Evolutionary conservation across 352 stramenopile species (phyloP), one percentile per base, ranked within the genome.

Genomic region (Globisporangium cederbergense): DNA sequence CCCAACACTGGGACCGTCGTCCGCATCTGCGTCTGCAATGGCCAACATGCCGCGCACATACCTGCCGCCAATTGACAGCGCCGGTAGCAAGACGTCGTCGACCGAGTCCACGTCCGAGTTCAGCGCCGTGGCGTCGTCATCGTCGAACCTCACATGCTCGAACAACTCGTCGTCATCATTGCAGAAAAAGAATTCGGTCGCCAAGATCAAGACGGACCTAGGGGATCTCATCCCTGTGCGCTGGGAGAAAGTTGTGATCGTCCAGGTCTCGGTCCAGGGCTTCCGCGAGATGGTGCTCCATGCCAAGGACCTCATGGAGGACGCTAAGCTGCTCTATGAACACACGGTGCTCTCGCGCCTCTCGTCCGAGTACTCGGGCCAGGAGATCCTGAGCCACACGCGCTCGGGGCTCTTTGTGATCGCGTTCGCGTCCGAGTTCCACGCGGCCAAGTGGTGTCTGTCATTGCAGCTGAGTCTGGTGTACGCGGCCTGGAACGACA

Each of bases 401-500:
- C 64, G 82, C 10, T 90, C 82, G 13, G 87, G 85, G 0, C 76
- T 94, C 1, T 95, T 94, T 64, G 79, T 93, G 42, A 91, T 95
- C 66, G 85, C 83, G 0, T 95, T 95, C 53, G 72, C 80, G 10
- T 93, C 87, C 9, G 87, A 95, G 63, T 95, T 93, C 64, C 85
- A 95, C 58, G 87, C 87, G 0, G 87, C 87, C 58, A 92, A 93
- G 71, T 95, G 87, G 87, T 95, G 87, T 66, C 66, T 95, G 0
- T 93, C 87, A 20, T 70, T 95, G 53, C 87, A 95, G 64, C 70
- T 95, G 8, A 92, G 85, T 64, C 60, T 95, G 7, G 85, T 95
- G 20, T 95, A 94, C 57, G 87, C 87, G 1, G 85, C 87, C 11
- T 95, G 87, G 87, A 94, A 93, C 56, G 85, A 92, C 52, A 93